A percentile compares a stretch with the other conserved stretches of the same genome.
These are phyloP conservation scores for Hypoxylon sp. DNA, from an alignment of 2,329 filamentous ascomycete genomes.

Conservation along the genomic window DNA sequence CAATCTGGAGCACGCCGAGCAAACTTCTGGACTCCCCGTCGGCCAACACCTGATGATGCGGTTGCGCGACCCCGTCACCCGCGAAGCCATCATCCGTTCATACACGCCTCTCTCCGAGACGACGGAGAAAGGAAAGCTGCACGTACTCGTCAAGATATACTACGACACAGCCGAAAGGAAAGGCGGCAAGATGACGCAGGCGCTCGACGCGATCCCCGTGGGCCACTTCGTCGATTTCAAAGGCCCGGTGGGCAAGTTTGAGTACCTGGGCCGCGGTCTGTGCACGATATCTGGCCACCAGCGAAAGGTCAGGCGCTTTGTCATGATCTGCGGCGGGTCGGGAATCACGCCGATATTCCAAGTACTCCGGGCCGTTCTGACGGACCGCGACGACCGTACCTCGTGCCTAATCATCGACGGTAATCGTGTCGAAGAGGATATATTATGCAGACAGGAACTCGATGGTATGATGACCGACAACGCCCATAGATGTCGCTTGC, in stretches of 20 bases:
- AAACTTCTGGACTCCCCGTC: conserved; percentile 77
- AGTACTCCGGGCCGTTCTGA: conserved; percentile 77
- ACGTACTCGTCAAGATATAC: conserved; percentile 87
- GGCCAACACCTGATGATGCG: conserved; percentile 90
- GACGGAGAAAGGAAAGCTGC: conserved; percentile 67
- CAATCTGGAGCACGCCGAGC: conserved; percentile 73
- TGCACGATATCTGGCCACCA: conserved; percentile 67
- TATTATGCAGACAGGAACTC: conserved; percentile 78
- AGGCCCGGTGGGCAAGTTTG: conserved; percentile 85
- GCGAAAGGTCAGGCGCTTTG: conserved; percentile 69
- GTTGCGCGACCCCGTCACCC: conserved; percentile 73
- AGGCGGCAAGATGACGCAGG: conserved; percentile 84
- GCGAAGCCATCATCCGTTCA: conserved; percentile 79
- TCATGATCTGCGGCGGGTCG: conserved; percentile 89
- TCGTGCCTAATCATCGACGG: conserved; percentile 78
- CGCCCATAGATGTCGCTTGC: conserved; percentile 64
- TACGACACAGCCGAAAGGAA: conserved; percentile 61
- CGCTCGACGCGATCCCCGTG: conserved; percentile 74
- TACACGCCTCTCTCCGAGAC: conserved; percentile 84
- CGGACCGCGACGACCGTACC: conserved; percentile 69
- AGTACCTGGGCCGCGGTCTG: conserved; percentile 73
- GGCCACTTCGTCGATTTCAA: conserved; percentile 84
- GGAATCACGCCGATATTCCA: conserved; percentile 93
- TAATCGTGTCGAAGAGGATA: conserved; percentile 80
- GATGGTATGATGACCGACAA: conserved; percentile 67